Evolutionary conservation across 352 stramenopile species (phyloP), one percentile per base, ranked within the genome.

Genomic region (Globisporangium paddicum): DNA sequence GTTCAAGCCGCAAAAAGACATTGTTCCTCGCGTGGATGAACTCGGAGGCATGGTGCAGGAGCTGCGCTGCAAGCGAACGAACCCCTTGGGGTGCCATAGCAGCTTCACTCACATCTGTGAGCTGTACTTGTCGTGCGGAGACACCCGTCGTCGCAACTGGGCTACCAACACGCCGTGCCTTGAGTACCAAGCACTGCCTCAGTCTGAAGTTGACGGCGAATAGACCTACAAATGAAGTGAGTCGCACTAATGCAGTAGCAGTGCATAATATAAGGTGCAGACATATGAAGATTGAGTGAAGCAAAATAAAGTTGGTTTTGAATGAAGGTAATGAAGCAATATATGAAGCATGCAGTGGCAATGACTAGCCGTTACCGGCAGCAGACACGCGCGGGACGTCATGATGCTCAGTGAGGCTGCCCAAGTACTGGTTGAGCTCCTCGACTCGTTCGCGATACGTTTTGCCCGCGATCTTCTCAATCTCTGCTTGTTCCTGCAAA

Each of bases 321-420:
- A 58, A 47, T 48, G 25, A 53, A 53, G 16, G 9, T 26, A 53
- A 40, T 53, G 46, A n/a, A 19, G 30, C 38, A 46, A 47, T 9
- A 38, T 3, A 16, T 55, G 23, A 47, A 38, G 19, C 19, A 41
- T n/a, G n/a, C n/a, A n/a, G n/a, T n/a, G n/a, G n/a, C n/a, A n/a
- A n/a, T n/a, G n/a, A n/a, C n/a, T n/a, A n/a, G n/a, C n/a, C n/a
- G n/a, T n/a, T n/a, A n/a, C n/a, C n/a, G n/a, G n/a, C n/a, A n/a
- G n/a, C n/a, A n/a, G n/a, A n/a, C n/a, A n/a, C 93, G 44, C 96
- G 84, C 61, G 97, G 97, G 66, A 99, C 97, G 69, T 99, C 97
- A 75, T 99, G 98, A 65, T 98, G 95, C 77, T 99, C 97, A 1
- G 97, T 99, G 55, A 99, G 75, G 40, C 86, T 93, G 37, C 90